A percentile compares a stretch with the other conserved stretches of the same genome.
Conservation (phyloP, 345 rosid genomes). For the Hibiscus trionum region DNA sequence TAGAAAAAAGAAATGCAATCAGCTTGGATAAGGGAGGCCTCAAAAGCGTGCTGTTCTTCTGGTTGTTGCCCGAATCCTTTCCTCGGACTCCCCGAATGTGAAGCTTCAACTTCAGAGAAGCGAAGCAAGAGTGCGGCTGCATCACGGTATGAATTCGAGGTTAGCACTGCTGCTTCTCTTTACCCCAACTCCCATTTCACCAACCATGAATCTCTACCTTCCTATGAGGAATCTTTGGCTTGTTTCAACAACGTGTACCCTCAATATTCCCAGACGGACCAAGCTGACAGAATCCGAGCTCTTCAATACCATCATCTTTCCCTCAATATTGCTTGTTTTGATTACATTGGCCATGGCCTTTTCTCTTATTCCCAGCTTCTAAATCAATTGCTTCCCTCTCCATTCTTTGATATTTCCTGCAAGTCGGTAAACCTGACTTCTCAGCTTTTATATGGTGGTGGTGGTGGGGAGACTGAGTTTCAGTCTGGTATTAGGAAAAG, state of each 20-base stretch:
- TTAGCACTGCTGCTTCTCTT: conserved; percentile 37
- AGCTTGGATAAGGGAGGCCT: conserved; percentile 34
- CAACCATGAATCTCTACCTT: conserved; percentile 79
- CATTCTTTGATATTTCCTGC: conserved; percentile 43
- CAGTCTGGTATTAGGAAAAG: conserved; percentile 43
- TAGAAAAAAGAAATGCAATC: conserved; percentile 30
- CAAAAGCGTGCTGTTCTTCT: conserved; percentile 34
- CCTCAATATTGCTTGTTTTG: conserved; percentile 41
- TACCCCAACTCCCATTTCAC: conserved; percentile 45
- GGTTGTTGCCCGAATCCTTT: conserved; percentile 55
- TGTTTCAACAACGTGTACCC: conserved; percentile 45
- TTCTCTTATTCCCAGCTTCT: conserved; percentile 59
- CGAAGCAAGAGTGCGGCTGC: conserved; percentile 21
- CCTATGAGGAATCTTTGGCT: conserved; percentile 43
- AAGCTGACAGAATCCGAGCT: conserved; percentile 55
- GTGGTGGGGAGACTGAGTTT: conserved; percentile 36
- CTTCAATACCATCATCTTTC: conserved; percentile 59
- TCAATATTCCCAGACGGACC: conserved; percentile 36
- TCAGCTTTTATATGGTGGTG: conserved; percentile 31
- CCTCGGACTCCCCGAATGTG: conserved; percentile 20
- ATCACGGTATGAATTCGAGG: conserved; percentile 34
- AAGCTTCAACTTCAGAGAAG: not conserved
- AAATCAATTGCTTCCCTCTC: not conserved
- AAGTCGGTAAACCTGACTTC: conserved; percentile 38
- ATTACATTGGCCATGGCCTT: conserved; percentile 62